Percentiles rank a stretch among this genome's conserved stretches.
Conservation (phyloP, 768 basidiomycete species). For the Leucosporidium scottii region DNA sequence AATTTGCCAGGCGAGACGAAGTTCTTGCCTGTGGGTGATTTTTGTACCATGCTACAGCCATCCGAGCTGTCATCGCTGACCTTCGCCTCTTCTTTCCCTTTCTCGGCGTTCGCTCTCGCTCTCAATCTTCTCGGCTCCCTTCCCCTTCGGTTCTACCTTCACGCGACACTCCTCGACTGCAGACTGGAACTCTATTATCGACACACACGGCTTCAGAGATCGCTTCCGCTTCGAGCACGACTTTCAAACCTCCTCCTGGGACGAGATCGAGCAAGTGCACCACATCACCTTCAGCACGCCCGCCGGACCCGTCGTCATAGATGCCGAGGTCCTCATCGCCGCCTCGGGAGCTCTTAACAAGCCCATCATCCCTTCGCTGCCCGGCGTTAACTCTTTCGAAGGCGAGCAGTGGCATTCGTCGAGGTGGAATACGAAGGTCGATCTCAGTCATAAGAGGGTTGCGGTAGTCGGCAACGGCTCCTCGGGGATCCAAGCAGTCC, state of each 20-base stretch:
- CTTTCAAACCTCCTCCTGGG: constrained; percentile 50
- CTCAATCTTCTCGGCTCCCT: not conserved
- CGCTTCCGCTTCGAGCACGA: constrained; percentile 48
- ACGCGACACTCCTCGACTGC: no score
- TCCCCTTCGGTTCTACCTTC: not conserved
- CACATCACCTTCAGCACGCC: constrained; percentile 43
- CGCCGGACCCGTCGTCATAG: constrained; percentile 42
- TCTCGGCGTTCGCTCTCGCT: not conserved
- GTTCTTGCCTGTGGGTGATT: constrained; percentile 11
- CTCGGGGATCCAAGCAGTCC: constrained; percentile 53
- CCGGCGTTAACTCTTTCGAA: constrained; percentile 48
- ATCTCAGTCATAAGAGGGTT: constrained; percentile 51
- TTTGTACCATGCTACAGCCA: no score
- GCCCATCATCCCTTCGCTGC: constrained; percentile 48
- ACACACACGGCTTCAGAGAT: constrained; percentile 45
- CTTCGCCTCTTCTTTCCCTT: not conserved
- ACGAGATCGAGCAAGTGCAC: constrained; percentile 47
- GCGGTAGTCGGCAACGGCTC: constrained; percentile 61
- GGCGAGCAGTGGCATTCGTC: constrained; percentile 56
- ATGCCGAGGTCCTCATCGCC: constrained; percentile 50
- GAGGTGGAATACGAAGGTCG: constrained; percentile 53
- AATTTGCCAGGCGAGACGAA: constrained; percentile 20
- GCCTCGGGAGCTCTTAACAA: constrained; percentile 50
- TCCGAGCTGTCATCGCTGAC: not conserved
- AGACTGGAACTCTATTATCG: constrained; percentile 25